Evolutionary conservation across 208 protist species (phyloP).

Genomic region (Acanthamoeba sp.): DNA sequence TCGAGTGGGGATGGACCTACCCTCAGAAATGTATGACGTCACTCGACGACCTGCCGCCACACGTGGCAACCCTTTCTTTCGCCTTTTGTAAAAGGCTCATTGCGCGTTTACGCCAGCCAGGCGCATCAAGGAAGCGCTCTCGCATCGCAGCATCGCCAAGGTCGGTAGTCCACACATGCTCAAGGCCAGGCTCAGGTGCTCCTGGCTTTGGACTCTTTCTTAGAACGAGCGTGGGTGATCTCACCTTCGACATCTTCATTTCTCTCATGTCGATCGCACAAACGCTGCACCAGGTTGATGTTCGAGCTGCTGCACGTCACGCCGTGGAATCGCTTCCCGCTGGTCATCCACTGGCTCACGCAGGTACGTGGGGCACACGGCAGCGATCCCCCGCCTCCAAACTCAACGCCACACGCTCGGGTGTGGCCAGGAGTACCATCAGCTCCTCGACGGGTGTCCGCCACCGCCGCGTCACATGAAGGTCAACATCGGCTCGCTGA

Average conservation of each 20-base stretch:
- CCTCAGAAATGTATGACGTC: neutral
- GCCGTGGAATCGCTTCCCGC: constrained; percentile 57
- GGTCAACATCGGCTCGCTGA: constrained; percentile 35
- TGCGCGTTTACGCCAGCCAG: neutral
- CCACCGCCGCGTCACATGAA: constrained; percentile 55
- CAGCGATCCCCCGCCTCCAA: neutral
- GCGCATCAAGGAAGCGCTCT: constrained; percentile 1
- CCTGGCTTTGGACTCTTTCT: neutral
- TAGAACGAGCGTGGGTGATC: too few relatives aligned
- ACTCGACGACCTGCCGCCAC: neutral
- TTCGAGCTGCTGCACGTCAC: constrained; percentile 61
- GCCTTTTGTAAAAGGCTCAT: too few relatives aligned
- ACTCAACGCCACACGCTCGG: too few relatives aligned
- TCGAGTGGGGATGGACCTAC: constrained; percentile 72
- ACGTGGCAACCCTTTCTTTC: too few relatives aligned
- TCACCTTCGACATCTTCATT: neutral
- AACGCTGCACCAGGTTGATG: neutral
- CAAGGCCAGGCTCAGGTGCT: constrained; percentile 21
- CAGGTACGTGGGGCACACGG: neutral
- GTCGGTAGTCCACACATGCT: neutral
- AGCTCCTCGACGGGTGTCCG: constrained; percentile 18
- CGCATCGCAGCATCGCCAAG: constrained; percentile 3
- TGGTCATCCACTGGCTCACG: constrained; percentile 62
- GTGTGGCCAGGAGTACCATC: constrained; percentile 23
- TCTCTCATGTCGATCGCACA: neutral